Percentiles rank a stretch among this genome's conserved stretches.
These are phyloP conservation scores for Hypoxylon intermedium DNA, from an alignment of 495 filamentous ascomycete genomes.

Conservation along the genomic window DNA sequence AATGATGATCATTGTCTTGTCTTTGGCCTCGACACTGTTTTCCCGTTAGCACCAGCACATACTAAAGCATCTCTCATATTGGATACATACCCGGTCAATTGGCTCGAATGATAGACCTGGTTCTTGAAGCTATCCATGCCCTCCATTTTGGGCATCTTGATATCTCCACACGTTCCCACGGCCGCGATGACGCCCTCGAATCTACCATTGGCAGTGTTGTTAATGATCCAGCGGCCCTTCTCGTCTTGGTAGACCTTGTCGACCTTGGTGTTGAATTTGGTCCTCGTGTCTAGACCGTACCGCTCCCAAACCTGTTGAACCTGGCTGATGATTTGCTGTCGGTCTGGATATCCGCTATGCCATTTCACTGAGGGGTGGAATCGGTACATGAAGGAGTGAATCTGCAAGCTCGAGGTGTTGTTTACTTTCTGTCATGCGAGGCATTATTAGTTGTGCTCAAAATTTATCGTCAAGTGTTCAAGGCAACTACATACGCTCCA, in stretches of 20 bases:
- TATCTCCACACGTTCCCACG: slow-evolving; percentile 79
- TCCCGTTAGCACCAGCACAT: slow-evolving; percentile 29
- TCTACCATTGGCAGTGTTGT: slow-evolving; percentile 67
- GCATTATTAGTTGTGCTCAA: no score
- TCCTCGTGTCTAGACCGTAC: slow-evolving; percentile 74
- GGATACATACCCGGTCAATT: slow-evolving; percentile 65
- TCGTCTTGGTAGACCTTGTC: slow-evolving; percentile 71
- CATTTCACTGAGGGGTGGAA: slow-evolving; percentile 83
- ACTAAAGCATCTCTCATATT: background rate
- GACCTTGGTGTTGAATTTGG: slow-evolving; percentile 73
- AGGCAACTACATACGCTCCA: slow-evolving; percentile 69
- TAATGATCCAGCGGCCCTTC: slow-evolving; percentile 81
- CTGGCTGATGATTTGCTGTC: slow-evolving; percentile 73
- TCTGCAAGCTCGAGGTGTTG: slow-evolving; percentile 81
- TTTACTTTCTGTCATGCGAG: slow-evolving; percentile 82
- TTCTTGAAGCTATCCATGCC: slow-evolving; percentile 72
- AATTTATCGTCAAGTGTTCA: no score
- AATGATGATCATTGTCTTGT: slow-evolving; percentile 76
- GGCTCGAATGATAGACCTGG: slow-evolving; percentile 74
- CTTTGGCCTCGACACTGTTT: slow-evolving; percentile 59
- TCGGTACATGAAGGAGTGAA: slow-evolving; percentile 86
- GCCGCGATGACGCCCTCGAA: slow-evolving; percentile 82
- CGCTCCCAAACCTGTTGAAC: slow-evolving; percentile 75
- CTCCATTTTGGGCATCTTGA: slow-evolving; percentile 72
- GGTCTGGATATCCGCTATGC: slow-evolving; percentile 75